Percentiles rank a stretch among this genome's conserved stretches.
phyloP scores from a whole-genome alignment of 257 asterid genomes.

The Mitragyna speciosa region DNA sequence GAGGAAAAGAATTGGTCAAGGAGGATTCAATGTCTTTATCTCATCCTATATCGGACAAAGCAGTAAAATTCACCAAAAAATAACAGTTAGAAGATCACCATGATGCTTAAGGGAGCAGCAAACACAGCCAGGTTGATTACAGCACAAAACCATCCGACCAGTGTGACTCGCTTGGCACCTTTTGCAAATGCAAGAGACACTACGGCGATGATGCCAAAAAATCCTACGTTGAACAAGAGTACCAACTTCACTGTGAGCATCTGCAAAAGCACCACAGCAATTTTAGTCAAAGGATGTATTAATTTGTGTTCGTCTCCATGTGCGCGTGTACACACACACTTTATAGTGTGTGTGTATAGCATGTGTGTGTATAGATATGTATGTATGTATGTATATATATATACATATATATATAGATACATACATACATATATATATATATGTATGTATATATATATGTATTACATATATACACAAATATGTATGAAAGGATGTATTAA shows the following conservation, averaged over 20 bases:
- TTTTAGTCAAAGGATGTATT: background rate
- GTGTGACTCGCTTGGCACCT: slow-evolving; percentile 40
- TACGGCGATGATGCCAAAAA: slow-evolving; percentile 37
- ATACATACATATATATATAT: too few relatives aligned
- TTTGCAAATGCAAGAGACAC: slow-evolving; percentile 35
- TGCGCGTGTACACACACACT: too few relatives aligned
- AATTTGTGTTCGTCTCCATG: too few relatives aligned
- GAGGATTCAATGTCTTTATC: too few relatives aligned
- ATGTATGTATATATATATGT: too few relatives aligned
- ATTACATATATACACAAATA: too few relatives aligned
- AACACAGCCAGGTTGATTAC: slow-evolving; percentile 59
- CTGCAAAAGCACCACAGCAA: slow-evolving; percentile 29
- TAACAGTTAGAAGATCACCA: slow-evolving; percentile 35
- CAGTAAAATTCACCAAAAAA: too few relatives aligned
- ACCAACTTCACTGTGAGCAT: slow-evolving; percentile 34
- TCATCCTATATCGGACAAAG: background rate
- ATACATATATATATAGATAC: too few relatives aligned
- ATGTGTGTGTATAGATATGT: too few relatives aligned
- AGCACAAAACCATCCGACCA: slow-evolving; percentile 76
- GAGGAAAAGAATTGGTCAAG: background rate
- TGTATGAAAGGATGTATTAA: too few relatives aligned
- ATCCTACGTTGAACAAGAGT: slow-evolving; percentile 47
- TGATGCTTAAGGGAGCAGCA: slow-evolving; percentile 70
- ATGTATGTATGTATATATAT: too few relatives aligned
- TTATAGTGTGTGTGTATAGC: too few relatives aligned